Base-by-base conservation (phyloP, 768 basidiomycete genomes). In the Phylloporus sp. region DNA sequence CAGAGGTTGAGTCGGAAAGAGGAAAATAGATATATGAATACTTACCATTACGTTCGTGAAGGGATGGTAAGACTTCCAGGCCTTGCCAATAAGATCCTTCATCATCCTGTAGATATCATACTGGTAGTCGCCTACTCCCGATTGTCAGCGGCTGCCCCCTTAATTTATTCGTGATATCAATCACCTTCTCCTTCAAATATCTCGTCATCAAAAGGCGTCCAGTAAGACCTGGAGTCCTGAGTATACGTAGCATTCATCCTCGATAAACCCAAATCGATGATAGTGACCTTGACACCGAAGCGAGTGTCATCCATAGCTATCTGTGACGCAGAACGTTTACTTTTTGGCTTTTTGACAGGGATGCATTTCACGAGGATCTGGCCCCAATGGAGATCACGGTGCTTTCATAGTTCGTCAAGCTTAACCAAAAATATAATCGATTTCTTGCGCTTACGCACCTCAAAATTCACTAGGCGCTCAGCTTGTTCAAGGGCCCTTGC, bases 311-410 rank as follows among this genome's bases (percentile, higher is more conserved):
- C 88, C 89, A 91, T 88, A 23, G 72, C 66, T 27, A 76, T 49
- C 28, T 70, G 66, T 67, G 52, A 62, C 59, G 53, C 72, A 41
- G 36, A 40, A 41, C 43, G 22, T 75, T 60, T 73, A 52, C 49
- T 70, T 65, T 43, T 74, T 42, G 7, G 66, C 53, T 58, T 74
- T 68, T 42, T 64, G 47, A 59, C 55, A 22, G 77, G 69, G 4
- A 78, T 51, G 52, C 77, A 75, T 62, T 85, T 84, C 43, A 98
- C 82, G 8, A 99, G 78, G 45, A 99, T 88, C 68, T 99, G 97
- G 20, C 97, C 97, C 82, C 91, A 92, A 61, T 99, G 97, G n/a
- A 99, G 81, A 68, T 99, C 97, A 28, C 97, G 92, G 70, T 99
- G 97, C 95, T 99, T 62, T 44, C 31, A 29, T 5, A 45, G 36